A percentile compares a stretch with the other conserved stretches of the same genome.
phyloP scores from a whole-genome alignment of 2,329 filamentous ascomycete species.

The Aspergillus floridensis region DNA sequence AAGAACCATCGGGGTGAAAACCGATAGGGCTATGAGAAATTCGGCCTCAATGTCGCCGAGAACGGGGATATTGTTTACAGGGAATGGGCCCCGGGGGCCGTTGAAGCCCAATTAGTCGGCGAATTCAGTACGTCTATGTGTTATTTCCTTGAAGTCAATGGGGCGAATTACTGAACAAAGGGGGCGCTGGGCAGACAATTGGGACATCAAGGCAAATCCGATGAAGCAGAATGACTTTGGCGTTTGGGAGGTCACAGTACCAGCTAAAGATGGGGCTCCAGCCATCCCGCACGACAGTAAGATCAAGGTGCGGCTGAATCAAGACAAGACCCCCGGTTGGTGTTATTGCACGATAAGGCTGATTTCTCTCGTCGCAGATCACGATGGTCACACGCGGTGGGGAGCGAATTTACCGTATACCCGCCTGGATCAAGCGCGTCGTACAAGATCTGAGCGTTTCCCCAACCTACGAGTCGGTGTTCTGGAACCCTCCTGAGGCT shows the following conservation, averaged over 20 bases:
- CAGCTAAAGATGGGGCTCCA: conserved; percentile 68
- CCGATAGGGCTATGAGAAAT: conserved; percentile 74
- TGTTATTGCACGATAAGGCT: not conserved
- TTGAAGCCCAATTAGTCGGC: conserved; percentile 79
- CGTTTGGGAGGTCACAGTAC: conserved; percentile 78
- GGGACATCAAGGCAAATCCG: conserved; percentile 77
- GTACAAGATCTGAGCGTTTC: conserved; percentile 89
- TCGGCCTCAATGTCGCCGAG: conserved; percentile 76
- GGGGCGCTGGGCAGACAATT: conserved; percentile 61
- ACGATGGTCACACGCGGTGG: conserved; percentile 76
- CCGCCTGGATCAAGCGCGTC: conserved; percentile 96
- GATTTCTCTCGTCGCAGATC: conserved; percentile 55
- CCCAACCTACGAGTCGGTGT: conserved; percentile 88
- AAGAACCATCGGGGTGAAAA: not conserved
- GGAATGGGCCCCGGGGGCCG: conserved; percentile 94
- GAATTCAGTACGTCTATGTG: conserved; percentile 73
- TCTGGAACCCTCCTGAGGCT: conserved; percentile 85
- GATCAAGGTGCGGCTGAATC: conserved; percentile 68
- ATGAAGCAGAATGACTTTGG: conserved; percentile 87
- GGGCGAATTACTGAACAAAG: conserved; percentile 25
- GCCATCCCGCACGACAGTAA: conserved; percentile 92
- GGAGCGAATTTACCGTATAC: conserved; percentile 80
- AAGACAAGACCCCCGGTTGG: not conserved
- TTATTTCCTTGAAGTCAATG: not conserved
- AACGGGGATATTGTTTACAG: conserved; percentile 86